Evolutionary conservation across 768 basidiomycete genomes (phyloP).

Genomic region (Boletus sp.): DNA sequence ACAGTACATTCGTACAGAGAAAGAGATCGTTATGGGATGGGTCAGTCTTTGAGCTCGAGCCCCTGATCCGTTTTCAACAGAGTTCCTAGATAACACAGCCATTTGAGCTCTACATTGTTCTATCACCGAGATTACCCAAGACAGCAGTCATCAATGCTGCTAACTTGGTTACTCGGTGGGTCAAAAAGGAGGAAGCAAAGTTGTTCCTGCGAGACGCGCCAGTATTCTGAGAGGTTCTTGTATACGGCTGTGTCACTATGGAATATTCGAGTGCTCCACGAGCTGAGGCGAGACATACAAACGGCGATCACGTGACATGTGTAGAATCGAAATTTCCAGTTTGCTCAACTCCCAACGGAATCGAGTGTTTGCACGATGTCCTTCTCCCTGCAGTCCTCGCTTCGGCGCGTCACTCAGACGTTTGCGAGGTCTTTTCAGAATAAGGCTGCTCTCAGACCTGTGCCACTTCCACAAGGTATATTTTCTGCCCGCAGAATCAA

Average conservation of each 20-base stretch:
- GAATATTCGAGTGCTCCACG: background rate
- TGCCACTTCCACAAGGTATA: conserved; percentile 25
- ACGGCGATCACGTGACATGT: background rate
- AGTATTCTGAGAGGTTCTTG: conserved; percentile 53
- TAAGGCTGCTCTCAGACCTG: conserved; percentile 20
- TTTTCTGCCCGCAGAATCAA: background rate
- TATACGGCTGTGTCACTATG: background rate
- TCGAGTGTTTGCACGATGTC: conserved; percentile 17
- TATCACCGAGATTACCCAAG: conserved; percentile 85
- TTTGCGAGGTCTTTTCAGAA: conserved; percentile 32
- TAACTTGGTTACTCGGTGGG: conserved; percentile 86
- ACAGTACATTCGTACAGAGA: conserved; percentile 80
- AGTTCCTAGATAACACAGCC: conserved; percentile 77
- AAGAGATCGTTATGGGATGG: conserved; percentile 93
- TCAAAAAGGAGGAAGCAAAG: conserved; percentile 78
- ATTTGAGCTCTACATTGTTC: conserved; percentile 85
- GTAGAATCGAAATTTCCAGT: background rate
- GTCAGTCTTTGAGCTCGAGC: conserved; percentile 42
- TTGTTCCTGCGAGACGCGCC: conserved; percentile 89
- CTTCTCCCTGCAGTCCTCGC: conserved; percentile 15
- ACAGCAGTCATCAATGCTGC: conserved; percentile 84
- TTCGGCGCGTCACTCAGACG: conserved; percentile 17
- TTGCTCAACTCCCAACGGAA: background rate
- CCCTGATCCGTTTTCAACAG: background rate
- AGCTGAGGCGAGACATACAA: background rate